Evolutionary conservation across 2,329 filamentous ascomycete species (phyloP).

Genomic region (Colletotrichum sp.): DNA sequence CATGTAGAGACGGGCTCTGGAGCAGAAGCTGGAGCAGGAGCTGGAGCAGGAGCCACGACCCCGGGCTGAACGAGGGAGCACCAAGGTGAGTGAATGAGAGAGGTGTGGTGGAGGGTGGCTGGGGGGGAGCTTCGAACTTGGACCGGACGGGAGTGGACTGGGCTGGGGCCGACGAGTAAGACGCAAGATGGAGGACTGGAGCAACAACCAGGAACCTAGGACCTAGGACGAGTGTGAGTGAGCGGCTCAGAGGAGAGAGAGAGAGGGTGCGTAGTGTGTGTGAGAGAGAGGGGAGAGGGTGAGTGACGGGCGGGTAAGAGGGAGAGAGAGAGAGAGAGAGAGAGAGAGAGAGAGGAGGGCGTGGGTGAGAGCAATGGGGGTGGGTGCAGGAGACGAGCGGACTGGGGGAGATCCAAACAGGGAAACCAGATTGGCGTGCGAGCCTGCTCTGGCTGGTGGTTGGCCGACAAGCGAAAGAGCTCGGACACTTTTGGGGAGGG

Average conservation of each 20-base stretch:
- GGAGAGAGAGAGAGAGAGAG: not conserved
- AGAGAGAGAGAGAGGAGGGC: not conserved
- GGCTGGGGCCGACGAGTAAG: not conserved
- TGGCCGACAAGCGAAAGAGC: constrained; percentile 15
- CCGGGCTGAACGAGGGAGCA: constrained; percentile 1
- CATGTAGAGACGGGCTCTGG: not conserved
- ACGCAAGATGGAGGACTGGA: not conserved
- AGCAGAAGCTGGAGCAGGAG: constrained; percentile 13
- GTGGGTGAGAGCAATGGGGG: not conserved
- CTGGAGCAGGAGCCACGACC: constrained; percentile 10
- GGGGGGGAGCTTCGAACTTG: constrained; percentile 19
- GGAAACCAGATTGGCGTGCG: constrained; percentile 1
- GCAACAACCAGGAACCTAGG: not conserved
- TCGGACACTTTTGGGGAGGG: constrained; percentile 8
- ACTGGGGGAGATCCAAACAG: constrained; percentile 19
- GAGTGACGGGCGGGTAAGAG: not conserved
- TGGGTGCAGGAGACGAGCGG: constrained; percentile 1
- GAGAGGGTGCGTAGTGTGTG: not conserved
- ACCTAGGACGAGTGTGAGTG: not conserved
- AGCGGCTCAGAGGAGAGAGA: not conserved
- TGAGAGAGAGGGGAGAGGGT: not conserved
- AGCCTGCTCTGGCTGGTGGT: not conserved
- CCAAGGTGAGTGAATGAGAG: not conserved
- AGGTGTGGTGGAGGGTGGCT: constrained; percentile 14
- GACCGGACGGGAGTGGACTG: constrained; percentile 3